Evolutionary conservation across 176 grass and related monocot species (phyloP), one percentile per base, ranked within the genome.

Genomic region (Puccinellia tenuiflora): DNA sequence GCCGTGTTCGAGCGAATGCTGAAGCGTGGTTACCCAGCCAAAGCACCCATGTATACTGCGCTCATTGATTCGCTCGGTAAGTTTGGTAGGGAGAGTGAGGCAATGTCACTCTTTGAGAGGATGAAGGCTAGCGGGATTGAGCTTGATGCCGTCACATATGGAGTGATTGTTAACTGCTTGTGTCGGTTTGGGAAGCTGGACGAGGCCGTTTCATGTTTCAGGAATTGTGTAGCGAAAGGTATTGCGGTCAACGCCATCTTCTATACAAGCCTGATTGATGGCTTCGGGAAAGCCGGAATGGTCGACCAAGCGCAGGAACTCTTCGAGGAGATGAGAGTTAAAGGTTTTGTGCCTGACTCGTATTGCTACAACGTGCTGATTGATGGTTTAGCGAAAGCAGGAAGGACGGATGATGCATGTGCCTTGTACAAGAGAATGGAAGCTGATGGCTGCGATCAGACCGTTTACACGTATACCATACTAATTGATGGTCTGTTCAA

Each of bases 291-390:
- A 93, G 66, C 70, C 40, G 91, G 93, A 28, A 78, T 83, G 59
- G 85, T 95, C 0, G 91, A 96, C n/a, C 68, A 87, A 77, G 91
- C 96, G 18, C 25, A 85, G 30, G 79, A 86, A 55, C 93, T 98
- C 30, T 95, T 98, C 2, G 78, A 88, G 51, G 96, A 98, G 78
- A 98, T 98, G 93, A 50, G 38, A 22, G 80, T 78, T 17, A 92
- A 88, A 52, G 85, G 87, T 55, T 84, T 92, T 85, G 64, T 90
- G 37, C 93, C 91, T 5, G 91, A 98, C 60, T 96, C 91, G 20
- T 90, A 92, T 24, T 98, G 96, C 38, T 96, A 98, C 63, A 98
- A 98, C 13, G 87, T 87, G 3, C 73, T 98, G 46, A 93, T 98
- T 0, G 87, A 96, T 28, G 85, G 79, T 18, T 88, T 95, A n/a